Evolutionary conservation across 495 filamentous ascomycete species (phyloP), one percentile per base, ranked within the genome.

Genomic region (Penicillium chermesinum): DNA sequence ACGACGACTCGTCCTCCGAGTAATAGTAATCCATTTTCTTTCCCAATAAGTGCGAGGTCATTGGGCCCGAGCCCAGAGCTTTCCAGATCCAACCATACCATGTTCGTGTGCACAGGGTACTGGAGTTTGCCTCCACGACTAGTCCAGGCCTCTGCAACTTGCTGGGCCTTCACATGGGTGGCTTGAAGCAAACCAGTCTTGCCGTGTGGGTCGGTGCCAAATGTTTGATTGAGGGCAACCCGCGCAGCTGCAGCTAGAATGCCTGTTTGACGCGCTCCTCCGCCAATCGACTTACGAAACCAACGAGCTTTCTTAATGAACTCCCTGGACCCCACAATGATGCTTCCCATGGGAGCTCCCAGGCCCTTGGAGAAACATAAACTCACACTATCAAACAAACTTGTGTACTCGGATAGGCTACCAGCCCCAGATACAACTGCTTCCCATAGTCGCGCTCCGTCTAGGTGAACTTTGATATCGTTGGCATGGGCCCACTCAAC

Each of bases 321-420:
- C 0, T 67, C 63, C 47, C 76, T 65, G 8, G 67, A 74, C 2
- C 88, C 89, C 0, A 91, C 76, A 21, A 96, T 67, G 39, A 95
- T 81, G 46, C 82, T 86, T 1, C 91, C 91, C 40, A 95, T 82
- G 0, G 91, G 91, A 0, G 91, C 91, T 0, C 91, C 91, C 0
- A 97, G 72, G 0, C 89, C 87, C 67, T 97, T 97, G 19, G 81
- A 85, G 58, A 97, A 91, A 64, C 89, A 91, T 9, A 96, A 71
- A 46, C 76, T 86, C 1, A 93, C 72, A 40, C 83, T 90, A 57
- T 97, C 91, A 54, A 93, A 89, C 41, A 83, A 74, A 14, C 62
- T 73, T 8, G 83, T 72, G 53, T 82, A 95, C 2, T 89, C 87
- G 2, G 74, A 48, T 20, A 97, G 61, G 32, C 66, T 75, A 3